Conservation (phyloP, 1,139 yeast genomes). For the Neolecta irregularis region DNA sequence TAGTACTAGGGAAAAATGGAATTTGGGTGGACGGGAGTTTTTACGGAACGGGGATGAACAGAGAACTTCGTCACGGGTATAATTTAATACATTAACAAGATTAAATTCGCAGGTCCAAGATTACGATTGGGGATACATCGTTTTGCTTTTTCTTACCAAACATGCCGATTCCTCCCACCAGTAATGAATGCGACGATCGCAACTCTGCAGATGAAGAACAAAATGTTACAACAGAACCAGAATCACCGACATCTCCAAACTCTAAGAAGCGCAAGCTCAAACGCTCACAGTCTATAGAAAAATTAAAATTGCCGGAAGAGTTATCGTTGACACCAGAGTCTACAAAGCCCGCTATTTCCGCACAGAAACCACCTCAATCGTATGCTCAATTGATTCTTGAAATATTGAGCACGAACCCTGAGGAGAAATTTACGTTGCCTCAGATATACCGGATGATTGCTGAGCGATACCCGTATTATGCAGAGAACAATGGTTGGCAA, state of each 20-base stretch:
- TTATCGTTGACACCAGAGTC: constrained; percentile 2
- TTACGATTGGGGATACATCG: constrained; percentile 85
- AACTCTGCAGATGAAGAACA: not conserved
- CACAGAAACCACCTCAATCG: constrained; percentile 57
- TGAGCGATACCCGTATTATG: constrained; percentile 77
- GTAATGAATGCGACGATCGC: constrained; percentile 21
- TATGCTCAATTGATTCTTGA: constrained; percentile 67
- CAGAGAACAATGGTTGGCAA: constrained; percentile 97
- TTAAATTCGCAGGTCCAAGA: constrained; percentile 37
- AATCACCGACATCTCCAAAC: not conserved
- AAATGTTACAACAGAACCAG: too few relatives aligned
- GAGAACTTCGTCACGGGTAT: constrained; percentile 50
- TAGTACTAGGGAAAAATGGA: constrained; percentile 86
- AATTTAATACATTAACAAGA: constrained; percentile 4
- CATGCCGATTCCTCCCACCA: too few relatives aligned
- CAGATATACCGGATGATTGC: constrained; percentile 79
- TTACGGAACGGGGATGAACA: constrained; percentile 78
- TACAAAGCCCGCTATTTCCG: not conserved
- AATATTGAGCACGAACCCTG: constrained; percentile 51
- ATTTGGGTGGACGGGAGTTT: constrained; percentile 86
- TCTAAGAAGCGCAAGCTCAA: not conserved
- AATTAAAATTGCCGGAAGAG: not conserved
- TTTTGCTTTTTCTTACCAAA: constrained; percentile 61
- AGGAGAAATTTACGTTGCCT: constrained; percentile 52
- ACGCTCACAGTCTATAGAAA: not conserved